phyloP scores from a whole-genome alignment of 768 basidiomycete species.

The Coprinopsis cinerea region DNA sequence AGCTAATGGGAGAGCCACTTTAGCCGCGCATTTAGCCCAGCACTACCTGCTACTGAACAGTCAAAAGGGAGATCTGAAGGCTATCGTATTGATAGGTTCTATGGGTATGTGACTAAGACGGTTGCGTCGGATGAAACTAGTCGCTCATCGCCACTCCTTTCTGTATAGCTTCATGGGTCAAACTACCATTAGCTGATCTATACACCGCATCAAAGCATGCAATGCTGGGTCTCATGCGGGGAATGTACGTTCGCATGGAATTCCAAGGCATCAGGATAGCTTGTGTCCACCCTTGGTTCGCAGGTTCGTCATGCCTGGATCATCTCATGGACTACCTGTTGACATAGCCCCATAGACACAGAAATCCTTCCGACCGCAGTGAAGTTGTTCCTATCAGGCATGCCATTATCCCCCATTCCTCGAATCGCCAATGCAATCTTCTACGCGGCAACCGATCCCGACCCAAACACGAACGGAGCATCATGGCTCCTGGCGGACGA shows the following conservation, averaged over 20 bases:
- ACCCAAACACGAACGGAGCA: slow-evolving; percentile 37
- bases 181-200: slow-evolving; percentile 35
- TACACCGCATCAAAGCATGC: slow-evolving; percentile 53
- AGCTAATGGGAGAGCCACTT: too few relatives aligned
- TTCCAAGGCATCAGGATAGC: slow-evolving; percentile 36
- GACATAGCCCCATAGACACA: slow-evolving; percentile 32
- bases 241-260: slow-evolving; percentile 32
- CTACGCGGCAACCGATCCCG: slow-evolving; percentile 41
- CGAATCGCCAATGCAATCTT: slow-evolving; percentile 50
- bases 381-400: slow-evolving; percentile 42
- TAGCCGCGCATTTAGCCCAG: slow-evolving; percentile 44
- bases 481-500: slow-evolving; percentile 45
- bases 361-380: slow-evolving; percentile 33
- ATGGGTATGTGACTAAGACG: slow-evolving; percentile 33
- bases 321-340: background rate
- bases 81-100: slow-evolving; percentile 48
- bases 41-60: slow-evolving; percentile 41
- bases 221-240: slow-evolving; percentile 47
- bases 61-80: slow-evolving; percentile 36
- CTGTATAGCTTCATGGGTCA: slow-evolving; percentile 42
- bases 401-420: slow-evolving; percentile 40
- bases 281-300: slow-evolving; percentile 49
- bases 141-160: background rate
- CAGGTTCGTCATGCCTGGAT: slow-evolving; percentile 27
- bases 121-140: background rate